Evolutionary conservation across 768 basidiomycete genomes (phyloP).

Genomic region (Xerocomellus amylosporus): DNA sequence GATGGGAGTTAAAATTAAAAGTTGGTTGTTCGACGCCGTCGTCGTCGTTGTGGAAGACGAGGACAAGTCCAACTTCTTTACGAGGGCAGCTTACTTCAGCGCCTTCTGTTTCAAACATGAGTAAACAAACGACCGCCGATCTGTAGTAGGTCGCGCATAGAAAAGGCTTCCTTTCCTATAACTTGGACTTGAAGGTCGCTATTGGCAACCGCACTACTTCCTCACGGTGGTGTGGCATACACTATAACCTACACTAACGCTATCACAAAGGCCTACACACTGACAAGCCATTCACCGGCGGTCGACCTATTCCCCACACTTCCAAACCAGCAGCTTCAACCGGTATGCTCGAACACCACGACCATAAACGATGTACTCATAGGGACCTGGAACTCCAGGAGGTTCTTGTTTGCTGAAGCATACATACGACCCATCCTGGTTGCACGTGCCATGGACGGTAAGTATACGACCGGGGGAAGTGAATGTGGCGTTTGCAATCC

Average conservation of each 20-base stretch:
- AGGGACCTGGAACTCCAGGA: neutral
- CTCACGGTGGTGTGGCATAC: no score
- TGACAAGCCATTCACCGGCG: neutral
- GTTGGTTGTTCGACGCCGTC: constrained; percentile 5
- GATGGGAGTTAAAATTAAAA: no score
- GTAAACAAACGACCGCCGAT: constrained; percentile 19
- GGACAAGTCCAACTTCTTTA: neutral
- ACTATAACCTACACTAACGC: no score
- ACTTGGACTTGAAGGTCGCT: no score
- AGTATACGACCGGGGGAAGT: neutral
- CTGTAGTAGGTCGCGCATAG: no score
- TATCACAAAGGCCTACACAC: no score
- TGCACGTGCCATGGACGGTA: neutral
- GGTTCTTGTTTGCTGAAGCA: neutral
- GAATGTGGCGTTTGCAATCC: neutral
- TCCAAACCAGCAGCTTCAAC: neutral
- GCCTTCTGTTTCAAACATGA: constrained; percentile 18
- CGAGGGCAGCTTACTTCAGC: constrained; percentile 11
- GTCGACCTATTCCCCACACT: neutral
- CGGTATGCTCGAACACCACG: neutral
- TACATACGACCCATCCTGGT: neutral
- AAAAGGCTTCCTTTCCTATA: no score
- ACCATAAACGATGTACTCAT: neutral
- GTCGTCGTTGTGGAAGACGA: constrained; percentile 11
- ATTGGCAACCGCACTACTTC: no score